Conservation (phyloP, 2,329 filamentous ascomycete genomes). For the Ophiostoma ulmi region DNA sequence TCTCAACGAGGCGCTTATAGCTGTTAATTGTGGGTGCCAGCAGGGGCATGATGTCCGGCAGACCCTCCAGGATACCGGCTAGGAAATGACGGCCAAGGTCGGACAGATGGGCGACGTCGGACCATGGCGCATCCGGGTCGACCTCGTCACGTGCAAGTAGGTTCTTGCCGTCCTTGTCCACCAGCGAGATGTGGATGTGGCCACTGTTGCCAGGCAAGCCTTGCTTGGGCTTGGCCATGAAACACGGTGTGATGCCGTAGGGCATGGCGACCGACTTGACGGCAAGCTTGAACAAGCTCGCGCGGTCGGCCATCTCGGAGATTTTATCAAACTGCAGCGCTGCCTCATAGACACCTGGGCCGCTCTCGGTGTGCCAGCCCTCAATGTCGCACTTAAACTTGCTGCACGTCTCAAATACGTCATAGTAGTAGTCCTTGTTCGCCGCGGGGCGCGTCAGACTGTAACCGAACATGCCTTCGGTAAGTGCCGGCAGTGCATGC, state of each 20-base stretch:
- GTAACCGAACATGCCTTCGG: conserved; percentile 95
- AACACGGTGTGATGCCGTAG: conserved; percentile 89
- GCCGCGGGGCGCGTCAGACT: conserved; percentile 80
- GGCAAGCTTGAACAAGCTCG: conserved; percentile 87
- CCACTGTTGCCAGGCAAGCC: conserved; percentile 91
- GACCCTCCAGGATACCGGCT: conserved; percentile 78
- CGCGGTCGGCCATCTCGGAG: conserved; percentile 83
- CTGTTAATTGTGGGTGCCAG: conserved; percentile 94
- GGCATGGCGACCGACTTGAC: conserved; percentile 84
- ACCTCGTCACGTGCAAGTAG: conserved; percentile 68
- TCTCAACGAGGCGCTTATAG: conserved; percentile 96
- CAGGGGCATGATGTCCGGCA: conserved; percentile 93
- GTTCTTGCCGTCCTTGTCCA: conserved; percentile 79
- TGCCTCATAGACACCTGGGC: conserved; percentile 91
- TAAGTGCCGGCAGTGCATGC: conserved; percentile 68
- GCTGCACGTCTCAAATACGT: conserved; percentile 73
- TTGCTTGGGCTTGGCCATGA: conserved; percentile 95
- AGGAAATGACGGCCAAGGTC: conserved; percentile 90
- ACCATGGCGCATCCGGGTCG: conserved; percentile 66
- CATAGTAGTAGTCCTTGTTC: conserved; percentile 90
- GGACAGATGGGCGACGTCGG: conserved; percentile 73
- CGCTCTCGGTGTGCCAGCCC: conserved; percentile 93
- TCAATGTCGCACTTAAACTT: conserved; percentile 78
- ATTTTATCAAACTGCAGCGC: conserved; percentile 88
- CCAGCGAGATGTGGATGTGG: conserved; percentile 89